Conservation (phyloP, 2,329 filamentous ascomycete genomes). For the Paecilomyces dactylethromorphus region DNA sequence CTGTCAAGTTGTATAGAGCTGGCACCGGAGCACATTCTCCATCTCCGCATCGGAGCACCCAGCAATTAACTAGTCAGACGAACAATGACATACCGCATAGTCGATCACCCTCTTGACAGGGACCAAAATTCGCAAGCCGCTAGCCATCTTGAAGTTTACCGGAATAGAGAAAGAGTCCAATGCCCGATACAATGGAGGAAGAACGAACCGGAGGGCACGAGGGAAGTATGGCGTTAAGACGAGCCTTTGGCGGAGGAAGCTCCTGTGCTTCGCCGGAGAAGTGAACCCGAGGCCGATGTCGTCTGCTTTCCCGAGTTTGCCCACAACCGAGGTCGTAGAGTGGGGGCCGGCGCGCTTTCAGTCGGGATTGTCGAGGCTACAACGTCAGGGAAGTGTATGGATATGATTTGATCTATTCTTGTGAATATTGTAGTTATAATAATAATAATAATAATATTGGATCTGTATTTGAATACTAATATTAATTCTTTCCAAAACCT, state of each 20-base stretch:
- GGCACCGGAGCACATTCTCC: background rate
- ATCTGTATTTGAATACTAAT: too few relatives aligned
- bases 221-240: background rate
- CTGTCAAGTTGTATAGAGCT: background rate
- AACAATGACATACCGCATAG: slow-evolving; percentile 60
- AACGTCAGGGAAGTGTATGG: too few relatives aligned
- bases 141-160: slow-evolving; percentile 34
- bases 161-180: background rate
- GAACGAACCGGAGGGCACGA: background rate
- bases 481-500: too few relatives aligned
- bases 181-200: background rate
- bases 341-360: background rate
- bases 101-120: slow-evolving; percentile 81
- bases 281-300: slow-evolving; percentile 1
- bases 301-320: background rate
- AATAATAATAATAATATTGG: too few relatives aligned
- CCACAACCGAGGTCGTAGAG: slow-evolving; percentile 1
- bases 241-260: background rate
- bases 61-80: background rate
- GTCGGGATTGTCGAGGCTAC: background rate
- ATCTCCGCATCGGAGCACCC: background rate
- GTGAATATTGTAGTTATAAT: too few relatives aligned
- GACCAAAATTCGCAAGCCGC: slow-evolving; percentile 63
- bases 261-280: background rate
- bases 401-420: too few relatives aligned